Conservation (phyloP, 805 yeast genomes). For the Candida odintsovae region DNA sequence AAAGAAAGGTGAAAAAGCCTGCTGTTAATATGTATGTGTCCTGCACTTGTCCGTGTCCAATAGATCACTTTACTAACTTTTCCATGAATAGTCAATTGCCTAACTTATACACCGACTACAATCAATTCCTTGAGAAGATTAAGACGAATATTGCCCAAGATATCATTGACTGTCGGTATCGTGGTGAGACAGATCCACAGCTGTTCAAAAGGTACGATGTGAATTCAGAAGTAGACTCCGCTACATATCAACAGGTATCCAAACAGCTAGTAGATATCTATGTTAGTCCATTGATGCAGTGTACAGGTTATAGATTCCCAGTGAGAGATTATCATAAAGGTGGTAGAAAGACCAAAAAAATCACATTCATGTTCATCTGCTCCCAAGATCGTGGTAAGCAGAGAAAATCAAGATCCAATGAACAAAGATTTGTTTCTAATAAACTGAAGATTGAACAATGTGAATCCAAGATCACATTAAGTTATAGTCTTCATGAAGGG, state of each 20-base stretch:
- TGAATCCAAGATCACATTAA: slow-evolving; percentile 33
- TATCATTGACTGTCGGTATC: slow-evolving; percentile 30
- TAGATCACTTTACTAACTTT: background rate
- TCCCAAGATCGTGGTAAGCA: slow-evolving; percentile 39
- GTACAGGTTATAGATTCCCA: slow-evolving; percentile 38
- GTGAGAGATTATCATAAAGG: slow-evolving; percentile 41
- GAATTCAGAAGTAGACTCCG: slow-evolving; percentile 24
- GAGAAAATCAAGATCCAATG: slow-evolving; percentile 35
- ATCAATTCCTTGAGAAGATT: slow-evolving; percentile 28
- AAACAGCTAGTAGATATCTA: slow-evolving; percentile 31
- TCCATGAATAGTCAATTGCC: slow-evolving; percentile 2
- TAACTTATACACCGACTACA: slow-evolving; percentile 30
- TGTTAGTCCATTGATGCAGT: slow-evolving; percentile 33
- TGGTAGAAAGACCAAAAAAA: slow-evolving; percentile 34
- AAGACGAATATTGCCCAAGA: slow-evolving; percentile 30
- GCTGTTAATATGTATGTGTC: slow-evolving; percentile 7
- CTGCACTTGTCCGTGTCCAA: background rate
- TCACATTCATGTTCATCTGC: slow-evolving; percentile 40
- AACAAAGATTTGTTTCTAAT: slow-evolving; percentile 32
- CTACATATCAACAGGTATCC: slow-evolving; percentile 29
- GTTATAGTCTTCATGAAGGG: slow-evolving; percentile 34
- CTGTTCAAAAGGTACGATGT: slow-evolving; percentile 30
- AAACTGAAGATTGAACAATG: slow-evolving; percentile 37
- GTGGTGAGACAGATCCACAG: slow-evolving; percentile 26
- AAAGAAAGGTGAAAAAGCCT: slow-evolving; percentile 29